These are phyloP conservation scores for Bertia moriformis DNA, from an alignment of 2,329 filamentous ascomycete genomes.

Conservation along the genomic window DNA sequence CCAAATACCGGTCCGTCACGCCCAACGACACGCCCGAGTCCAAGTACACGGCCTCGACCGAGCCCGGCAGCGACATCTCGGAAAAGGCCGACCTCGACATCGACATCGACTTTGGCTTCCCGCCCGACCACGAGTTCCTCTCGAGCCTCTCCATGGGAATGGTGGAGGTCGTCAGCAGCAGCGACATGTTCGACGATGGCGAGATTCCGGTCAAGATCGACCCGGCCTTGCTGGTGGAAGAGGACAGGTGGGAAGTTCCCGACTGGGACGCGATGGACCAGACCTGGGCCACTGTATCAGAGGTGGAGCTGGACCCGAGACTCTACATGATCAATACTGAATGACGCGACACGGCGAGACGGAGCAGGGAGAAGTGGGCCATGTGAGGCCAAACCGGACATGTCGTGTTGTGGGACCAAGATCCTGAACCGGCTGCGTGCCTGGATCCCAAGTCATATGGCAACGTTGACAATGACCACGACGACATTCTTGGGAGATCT, in stretches of 20 bases:
- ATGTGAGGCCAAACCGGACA: too few relatives aligned
- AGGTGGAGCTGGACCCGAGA: too few relatives aligned
- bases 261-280: neutral
- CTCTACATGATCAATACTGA: too few relatives aligned
- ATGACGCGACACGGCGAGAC: too few relatives aligned
- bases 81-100: constrained; percentile 38
- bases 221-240: neutral
- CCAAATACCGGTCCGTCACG: constrained; percentile 35
- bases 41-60: constrained; percentile 38
- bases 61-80: constrained; percentile 47
- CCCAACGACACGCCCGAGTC: constrained; percentile 53
- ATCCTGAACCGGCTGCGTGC: too few relatives aligned
- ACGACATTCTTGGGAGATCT: too few relatives aligned
- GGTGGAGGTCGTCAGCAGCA: neutral
- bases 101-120: constrained; percentile 18
- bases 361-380: too few relatives aligned
- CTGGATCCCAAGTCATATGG: too few relatives aligned
- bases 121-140: constrained; percentile 2
- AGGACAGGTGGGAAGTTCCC: neutral
- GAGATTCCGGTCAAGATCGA: neutral
- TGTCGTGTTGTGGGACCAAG: too few relatives aligned
- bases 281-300: too few relatives aligned
- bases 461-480: too few relatives aligned
- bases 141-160: too few relatives aligned
- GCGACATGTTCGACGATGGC: neutral